A percentile compares a stretch with the other conserved stretches of the same genome.
Evolutionary conservation across 2,329 filamentous ascomycete genomes (phyloP).

Genomic region (Penicillium sp.): DNA sequence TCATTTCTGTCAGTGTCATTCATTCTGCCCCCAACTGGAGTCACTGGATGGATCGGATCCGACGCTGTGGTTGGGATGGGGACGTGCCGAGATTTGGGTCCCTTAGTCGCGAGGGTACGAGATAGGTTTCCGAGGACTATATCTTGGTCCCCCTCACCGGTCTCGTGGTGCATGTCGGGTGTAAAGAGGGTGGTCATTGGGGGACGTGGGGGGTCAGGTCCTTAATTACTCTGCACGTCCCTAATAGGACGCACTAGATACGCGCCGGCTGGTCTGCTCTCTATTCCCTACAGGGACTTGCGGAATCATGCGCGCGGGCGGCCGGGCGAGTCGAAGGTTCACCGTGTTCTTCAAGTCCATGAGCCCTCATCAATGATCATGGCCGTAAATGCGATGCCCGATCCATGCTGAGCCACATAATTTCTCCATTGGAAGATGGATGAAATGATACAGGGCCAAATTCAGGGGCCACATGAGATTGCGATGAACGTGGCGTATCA

Average conservation of each 20-base stretch:
- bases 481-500: neutral
- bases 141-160: neutral
- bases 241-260: neutral
- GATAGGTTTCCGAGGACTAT: neutral
- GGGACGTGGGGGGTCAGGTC: neutral
- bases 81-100: conserved; percentile 19
- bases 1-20: conserved; percentile 1
- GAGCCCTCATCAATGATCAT: neutral
- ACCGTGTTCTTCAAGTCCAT: neutral
- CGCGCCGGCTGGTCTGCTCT: neutral
- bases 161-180: neutral
- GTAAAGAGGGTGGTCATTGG: neutral
- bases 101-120: neutral
- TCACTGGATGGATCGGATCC: conserved; percentile 17
- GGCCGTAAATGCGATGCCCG: neutral
- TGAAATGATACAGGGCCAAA: neutral
- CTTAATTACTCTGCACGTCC: neutral
- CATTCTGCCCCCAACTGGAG: conserved; percentile 20
- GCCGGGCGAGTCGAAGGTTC: neutral
- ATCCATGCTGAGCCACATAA: neutral
- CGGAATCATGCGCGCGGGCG: neutral
- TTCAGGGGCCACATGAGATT: neutral
- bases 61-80: conserved; percentile 26
- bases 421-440: neutral
- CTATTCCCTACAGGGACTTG: neutral